A percentile compares a stretch with the other conserved stretches of the same genome.
Evolutionary conservation across 139 green algal species (phyloP).

Genomic region (Pleodorina starrii): DNA sequence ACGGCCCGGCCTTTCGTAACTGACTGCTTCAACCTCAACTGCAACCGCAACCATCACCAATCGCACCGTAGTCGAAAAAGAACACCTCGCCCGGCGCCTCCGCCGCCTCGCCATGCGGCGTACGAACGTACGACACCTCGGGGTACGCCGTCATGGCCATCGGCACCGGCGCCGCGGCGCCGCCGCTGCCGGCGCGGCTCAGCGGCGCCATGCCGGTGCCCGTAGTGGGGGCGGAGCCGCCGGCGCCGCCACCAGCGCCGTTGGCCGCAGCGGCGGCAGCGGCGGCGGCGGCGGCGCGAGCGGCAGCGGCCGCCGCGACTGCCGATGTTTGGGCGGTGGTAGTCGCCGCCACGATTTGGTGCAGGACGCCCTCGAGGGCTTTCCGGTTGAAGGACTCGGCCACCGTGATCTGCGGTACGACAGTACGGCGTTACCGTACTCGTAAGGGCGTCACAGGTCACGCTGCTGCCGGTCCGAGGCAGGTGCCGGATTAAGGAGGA

Average conservation of each 20-base stretch:
- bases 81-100: conserved; percentile 52
- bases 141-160: conserved; percentile 24
- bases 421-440: no score
- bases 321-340: not conserved
- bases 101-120: conserved; percentile 18
- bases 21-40: no score
- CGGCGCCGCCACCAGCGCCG: not conserved
- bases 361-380: conserved; percentile 26
- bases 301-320: not conserved
- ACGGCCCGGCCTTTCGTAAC: no score
- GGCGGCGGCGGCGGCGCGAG: not conserved
- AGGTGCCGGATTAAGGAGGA: no score
- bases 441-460: no score
- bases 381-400: conserved; percentile 48
- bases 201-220: not conserved
- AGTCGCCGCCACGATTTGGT: not conserved
- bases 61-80: conserved; percentile 58
- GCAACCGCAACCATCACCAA: no score
- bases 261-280: not conserved
- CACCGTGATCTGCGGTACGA: conserved; percentile 2
- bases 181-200: not conserved
- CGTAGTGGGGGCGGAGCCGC: not conserved
- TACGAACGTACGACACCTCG: conserved; percentile 42
- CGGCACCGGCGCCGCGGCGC: not conserved
- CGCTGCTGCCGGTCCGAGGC: no score